Evolutionary conservation across 1,139 yeast genomes (phyloP), one percentile per base, ranked within the genome.

Genomic region (Protomyces lactucae-debilis): DNA sequence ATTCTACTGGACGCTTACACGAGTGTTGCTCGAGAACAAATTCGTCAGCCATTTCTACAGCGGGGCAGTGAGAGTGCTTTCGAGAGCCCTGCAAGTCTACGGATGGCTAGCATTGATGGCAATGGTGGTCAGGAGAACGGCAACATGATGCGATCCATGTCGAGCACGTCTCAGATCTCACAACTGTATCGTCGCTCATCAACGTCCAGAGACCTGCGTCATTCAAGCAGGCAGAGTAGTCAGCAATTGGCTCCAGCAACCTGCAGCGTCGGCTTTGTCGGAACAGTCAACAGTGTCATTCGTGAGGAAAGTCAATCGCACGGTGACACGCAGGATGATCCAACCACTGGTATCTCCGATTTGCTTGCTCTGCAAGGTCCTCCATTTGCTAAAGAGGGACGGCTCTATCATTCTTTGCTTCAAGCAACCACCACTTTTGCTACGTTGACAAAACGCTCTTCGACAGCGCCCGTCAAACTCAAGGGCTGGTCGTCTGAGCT

Each of bases 321-420:
- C 10, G 37, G 16, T 32, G 52, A 36, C 6, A 14, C 39, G 18
- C 25, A 37, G 6, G 51, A 51, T 10, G 45, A 51, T 14, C 39
- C 39, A 73, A 69, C 67, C 74, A 68, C 59, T 73, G 18, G 72
- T 73, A 32, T 70, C 68, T 91, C 86, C 73, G 80, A 83, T 68
- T 80, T 81, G 43, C 76, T 87, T 68, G 88, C 85, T 69, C 78
- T 85, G 55, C 80, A 81, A 63, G 95, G 93, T 0, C 83, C 92
- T 1, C 95, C 95, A 1, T 87, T 88, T 82, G 82, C 86, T 66
- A 86, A 87, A 72, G 95, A 88, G 75, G 95, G 95, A 0, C 74
- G 87, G 55, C 77, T 87, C 68, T 80, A 83, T 69, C 78, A 81
- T 71, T 81, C 79, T 69, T 76, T 80, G 18, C 72, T 78, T 61